phyloP scores from a whole-genome alignment of 306 rosid species.

The Vigna reflexopilosa region DNA sequence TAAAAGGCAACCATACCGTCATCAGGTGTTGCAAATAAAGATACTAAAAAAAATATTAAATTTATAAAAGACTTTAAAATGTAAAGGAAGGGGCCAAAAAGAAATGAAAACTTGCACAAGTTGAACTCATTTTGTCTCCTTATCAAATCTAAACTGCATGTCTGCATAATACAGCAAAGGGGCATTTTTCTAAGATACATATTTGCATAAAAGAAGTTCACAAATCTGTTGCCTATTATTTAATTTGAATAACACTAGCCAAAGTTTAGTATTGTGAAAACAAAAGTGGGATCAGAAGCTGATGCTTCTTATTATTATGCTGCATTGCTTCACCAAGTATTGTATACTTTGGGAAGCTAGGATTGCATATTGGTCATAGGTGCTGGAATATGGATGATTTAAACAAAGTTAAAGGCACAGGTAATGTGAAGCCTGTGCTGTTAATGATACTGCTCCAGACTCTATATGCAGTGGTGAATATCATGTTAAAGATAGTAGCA shows the following conservation, averaged over 20 bases:
- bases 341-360: slow-evolving; percentile 12
- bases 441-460: slow-evolving; percentile 57
- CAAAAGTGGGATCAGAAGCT: not conserved
- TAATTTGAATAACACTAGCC: slow-evolving; percentile 23
- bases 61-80: not conserved
- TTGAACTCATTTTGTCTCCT: slow-evolving; percentile 38
- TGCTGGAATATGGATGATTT: slow-evolving; percentile 22
- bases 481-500: slow-evolving; percentile 62
- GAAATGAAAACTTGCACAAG: not conserved
- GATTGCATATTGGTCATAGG: slow-evolving; percentile 2
- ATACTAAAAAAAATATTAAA: not conserved
- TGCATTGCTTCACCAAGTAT: not conserved
- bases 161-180: slow-evolving; percentile 27
- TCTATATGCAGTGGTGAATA: slow-evolving; percentile 51
- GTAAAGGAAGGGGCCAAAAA: not conserved
- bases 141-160: slow-evolving; percentile 24
- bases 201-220: not conserved
- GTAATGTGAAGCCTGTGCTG: slow-evolving; percentile 57
- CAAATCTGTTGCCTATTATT: not conserved
- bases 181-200: not conserved
- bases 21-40: not conserved
- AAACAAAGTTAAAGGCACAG: slow-evolving; percentile 48
- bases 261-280: slow-evolving; percentile 7
- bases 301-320: slow-evolving; percentile 11
- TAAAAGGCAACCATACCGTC: not conserved